phyloP scores from a whole-genome alignment of 257 asterid genomes.

The Dorcoceras hygrometricum region DNA sequence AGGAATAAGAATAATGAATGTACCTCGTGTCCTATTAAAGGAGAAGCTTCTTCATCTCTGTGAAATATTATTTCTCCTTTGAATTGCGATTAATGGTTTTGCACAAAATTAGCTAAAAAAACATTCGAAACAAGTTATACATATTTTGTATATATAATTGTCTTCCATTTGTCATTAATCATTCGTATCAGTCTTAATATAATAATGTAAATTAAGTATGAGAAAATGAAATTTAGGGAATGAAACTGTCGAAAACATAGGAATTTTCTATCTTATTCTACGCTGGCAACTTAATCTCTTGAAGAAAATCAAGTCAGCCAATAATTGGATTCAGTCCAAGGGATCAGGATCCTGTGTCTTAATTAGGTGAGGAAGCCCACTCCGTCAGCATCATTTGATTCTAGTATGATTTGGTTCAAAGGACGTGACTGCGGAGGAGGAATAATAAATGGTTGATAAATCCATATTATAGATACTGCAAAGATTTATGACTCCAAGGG shows the following conservation, averaged over 20 bases:
- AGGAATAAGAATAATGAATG: background rate
- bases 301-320: background rate
- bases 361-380: slow-evolving; percentile 12
- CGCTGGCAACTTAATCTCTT: background rate
- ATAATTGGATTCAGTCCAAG: background rate
- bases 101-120: no score
- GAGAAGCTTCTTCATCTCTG: background rate
- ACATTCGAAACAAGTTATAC: no score
- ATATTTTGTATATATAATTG: no score
- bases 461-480: no score
- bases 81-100: background rate
- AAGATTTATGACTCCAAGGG: no score
- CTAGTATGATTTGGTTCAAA: no score
- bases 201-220: background rate
- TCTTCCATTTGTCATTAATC: no score
- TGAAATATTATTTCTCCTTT: background rate
- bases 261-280: background rate
- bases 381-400: slow-evolving; percentile 10
- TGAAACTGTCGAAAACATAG: background rate
- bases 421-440: no score
- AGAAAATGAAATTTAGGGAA: background rate
- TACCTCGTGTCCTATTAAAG: background rate
- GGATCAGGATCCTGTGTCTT: slow-evolving; percentile 2
- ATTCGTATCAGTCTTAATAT: background rate
- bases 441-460: no score